Evolutionary conservation across 2,329 filamentous ascomycete genomes (phyloP).

Genomic region (Fusarium keratoplasticum): DNA sequence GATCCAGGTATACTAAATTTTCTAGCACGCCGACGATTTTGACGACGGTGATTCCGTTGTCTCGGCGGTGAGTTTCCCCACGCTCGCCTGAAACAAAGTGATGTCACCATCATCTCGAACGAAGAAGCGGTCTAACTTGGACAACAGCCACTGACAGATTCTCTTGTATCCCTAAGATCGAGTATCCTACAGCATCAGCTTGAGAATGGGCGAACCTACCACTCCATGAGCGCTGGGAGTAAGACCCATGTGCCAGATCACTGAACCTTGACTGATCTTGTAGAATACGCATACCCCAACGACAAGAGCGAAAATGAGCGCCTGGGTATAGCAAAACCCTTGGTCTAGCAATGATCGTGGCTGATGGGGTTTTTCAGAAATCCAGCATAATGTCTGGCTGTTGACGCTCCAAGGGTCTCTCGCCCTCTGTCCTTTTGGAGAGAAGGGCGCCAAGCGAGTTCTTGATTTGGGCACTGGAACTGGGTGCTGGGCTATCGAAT

Average conservation of each 20-base stretch:
- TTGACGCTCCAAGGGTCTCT: constrained; percentile 1
- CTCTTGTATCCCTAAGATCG: constrained; percentile 7
- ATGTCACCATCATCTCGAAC: neutral
- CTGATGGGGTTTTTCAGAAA: neutral
- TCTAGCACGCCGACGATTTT: neutral
- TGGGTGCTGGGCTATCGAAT: constrained; percentile 24
- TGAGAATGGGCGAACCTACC: constrained; percentile 14
- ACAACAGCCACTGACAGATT: constrained; percentile 6
- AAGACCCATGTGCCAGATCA: neutral
- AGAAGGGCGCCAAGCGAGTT: constrained; percentile 3
- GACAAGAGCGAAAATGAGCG: constrained; percentile 12
- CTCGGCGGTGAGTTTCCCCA: neutral
- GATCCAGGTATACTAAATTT: accelerated
- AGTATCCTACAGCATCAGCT: constrained; percentile 1
- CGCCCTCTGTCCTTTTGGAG: constrained; percentile 8
- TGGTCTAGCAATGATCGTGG: neutral
- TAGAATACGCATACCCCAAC: constrained; percentile 10
- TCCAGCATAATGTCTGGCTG: constrained; percentile 9
- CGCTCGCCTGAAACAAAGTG: neutral
- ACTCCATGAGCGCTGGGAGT: constrained; percentile 12
- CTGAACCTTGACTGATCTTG: neutral
- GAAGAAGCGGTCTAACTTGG: neutral
- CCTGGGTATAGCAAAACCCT: neutral
- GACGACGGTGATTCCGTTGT: neutral
- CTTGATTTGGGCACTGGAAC: constrained; percentile 17